Evolutionary conservation across 805 yeast species (phyloP), one percentile per base, ranked within the genome.

Genomic region (Sungouiella blattae): DNA sequence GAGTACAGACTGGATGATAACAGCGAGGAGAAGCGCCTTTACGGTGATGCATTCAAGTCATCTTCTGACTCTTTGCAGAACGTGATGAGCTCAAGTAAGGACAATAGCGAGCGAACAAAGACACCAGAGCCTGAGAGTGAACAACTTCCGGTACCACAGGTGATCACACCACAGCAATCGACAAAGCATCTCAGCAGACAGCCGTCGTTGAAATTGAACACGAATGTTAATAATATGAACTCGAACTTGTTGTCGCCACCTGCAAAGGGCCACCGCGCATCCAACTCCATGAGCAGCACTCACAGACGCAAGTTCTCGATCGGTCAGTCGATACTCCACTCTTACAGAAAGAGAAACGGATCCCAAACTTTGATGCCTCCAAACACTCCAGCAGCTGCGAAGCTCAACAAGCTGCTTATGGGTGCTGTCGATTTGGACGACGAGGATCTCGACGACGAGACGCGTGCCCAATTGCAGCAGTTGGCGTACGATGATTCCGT

Each of bases 221-320:
- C 63, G 11, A 55, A 45, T 16, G 31, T 52, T 43, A 20, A 20
- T 20, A 7, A 20, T 20, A 9, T 6, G 6, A 20, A 20, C 9
- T 20, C 22, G 30, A 25, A 5, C 18, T 29, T 18, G 36, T 18
- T 61, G 48, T 44, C 68, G 11, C 64, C 64, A 13, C 39, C 53
- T 5, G 55, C 44, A 12, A 58, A 53, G 37, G 54, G 63, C 1
- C 70, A 64, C 32, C 66, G 69, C 34, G 60, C 68, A 11, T 57
- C 67, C 6, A 64, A 58, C 38, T 63, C 69, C 3, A 56, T 59
- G 35, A 60, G 53, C 8, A 43, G 61, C 16, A 51, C 55, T 17
- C 85, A 78, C 49, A 68, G 82, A 50, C 62, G 85, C 34, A 79
- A 77, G 53, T 80, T 80, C 49, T 78, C 83, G 2, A 66, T 80